Conservation (phyloP, 805 yeast genomes). For the Candida adriatica region DNA sequence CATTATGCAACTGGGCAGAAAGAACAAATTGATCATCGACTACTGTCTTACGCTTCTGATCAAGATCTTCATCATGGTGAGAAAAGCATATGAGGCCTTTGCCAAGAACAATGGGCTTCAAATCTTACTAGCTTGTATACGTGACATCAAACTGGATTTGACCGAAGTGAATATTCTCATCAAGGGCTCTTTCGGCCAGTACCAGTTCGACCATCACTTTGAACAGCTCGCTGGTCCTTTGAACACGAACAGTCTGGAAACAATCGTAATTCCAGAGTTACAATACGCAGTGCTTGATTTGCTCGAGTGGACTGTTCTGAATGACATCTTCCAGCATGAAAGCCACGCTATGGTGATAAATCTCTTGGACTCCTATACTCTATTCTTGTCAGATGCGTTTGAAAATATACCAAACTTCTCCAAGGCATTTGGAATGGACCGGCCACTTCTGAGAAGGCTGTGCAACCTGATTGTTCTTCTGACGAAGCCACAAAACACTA, state of each 20-base stretch:
- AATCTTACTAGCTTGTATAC: conserved; percentile 37
- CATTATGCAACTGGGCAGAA: conserved; percentile 35
- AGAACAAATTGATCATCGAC: conserved; percentile 23
- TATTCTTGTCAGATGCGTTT: conserved; percentile 19
- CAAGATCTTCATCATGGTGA: conserved; percentile 41
- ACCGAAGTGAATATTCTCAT: conserved; percentile 30
- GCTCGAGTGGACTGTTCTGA: conserved; percentile 30
- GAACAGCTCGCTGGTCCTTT: conserved; percentile 11
- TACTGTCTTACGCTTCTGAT: conserved; percentile 39
- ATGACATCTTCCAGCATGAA: conserved; percentile 30
- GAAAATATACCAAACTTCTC: conserved; percentile 22
- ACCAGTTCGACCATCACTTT: conserved; percentile 22
- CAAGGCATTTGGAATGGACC: conserved; percentile 28
- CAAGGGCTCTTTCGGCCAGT: conserved; percentile 41
- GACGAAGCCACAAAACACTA: conserved; percentile 26
- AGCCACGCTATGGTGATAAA: conserved; percentile 28
- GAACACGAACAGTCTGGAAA: conserved; percentile 2
- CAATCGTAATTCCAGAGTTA: conserved; percentile 39
- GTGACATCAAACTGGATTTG: conserved; percentile 35
- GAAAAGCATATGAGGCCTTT: conserved; percentile 41
- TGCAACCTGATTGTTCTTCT: conserved; percentile 26
- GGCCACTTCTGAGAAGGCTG: conserved; percentile 16
- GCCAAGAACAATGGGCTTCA: conserved; percentile 45
- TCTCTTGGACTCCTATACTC: conserved; percentile 21
- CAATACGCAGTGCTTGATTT: conserved; percentile 27